These are phyloP conservation scores for Chrysoporthe cubensis DNA, from an alignment of 2,329 filamentous ascomycete genomes.

Conservation along the genomic window DNA sequence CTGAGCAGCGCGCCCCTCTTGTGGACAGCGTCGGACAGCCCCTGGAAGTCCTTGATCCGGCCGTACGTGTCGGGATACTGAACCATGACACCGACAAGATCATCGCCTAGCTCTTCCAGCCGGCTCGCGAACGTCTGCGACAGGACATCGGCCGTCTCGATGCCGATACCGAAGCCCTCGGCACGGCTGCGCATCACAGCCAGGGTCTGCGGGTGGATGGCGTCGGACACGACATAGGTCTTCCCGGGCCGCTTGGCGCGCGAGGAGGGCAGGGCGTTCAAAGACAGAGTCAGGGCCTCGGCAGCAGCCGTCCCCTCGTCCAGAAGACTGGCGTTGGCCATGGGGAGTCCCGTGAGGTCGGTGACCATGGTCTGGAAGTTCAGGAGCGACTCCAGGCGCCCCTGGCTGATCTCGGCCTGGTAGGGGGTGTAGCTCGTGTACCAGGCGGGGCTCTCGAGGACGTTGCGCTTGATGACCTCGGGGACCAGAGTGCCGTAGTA, in stretches of 20 bases:
- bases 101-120: conserved; percentile 75
- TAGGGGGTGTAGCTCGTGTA: conserved; percentile 98
- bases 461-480: conserved; percentile 88
- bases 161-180: conserved; percentile 85
- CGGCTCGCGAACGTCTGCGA: conserved; percentile 62
- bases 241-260: conserved; percentile 77
- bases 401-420: conserved; percentile 96
- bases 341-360: conserved; percentile 83
- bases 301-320: conserved; percentile 92
- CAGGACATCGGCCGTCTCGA: conserved; percentile 74
- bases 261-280: conserved; percentile 73
- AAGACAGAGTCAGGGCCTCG: conserved; percentile 92
- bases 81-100: conserved; percentile 86
- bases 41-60: conserved; percentile 74
- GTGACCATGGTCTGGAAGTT: conserved; percentile 95
- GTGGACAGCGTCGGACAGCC: conserved; percentile 77
- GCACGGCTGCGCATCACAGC: conserved; percentile 83
- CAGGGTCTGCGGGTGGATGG: conserved; percentile 84
- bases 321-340: conserved; percentile 87
- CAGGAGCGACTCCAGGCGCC: conserved; percentile 84
- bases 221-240: conserved; percentile 81
- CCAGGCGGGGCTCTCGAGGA: conserved; percentile 92
- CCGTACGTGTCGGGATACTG: conserved; percentile 94
- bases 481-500: conserved; percentile 89
- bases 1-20: conserved; percentile 78